Evolutionary conservation across 2,329 filamentous ascomycete genomes (phyloP).

Genomic region (Claviceps digitariae): DNA sequence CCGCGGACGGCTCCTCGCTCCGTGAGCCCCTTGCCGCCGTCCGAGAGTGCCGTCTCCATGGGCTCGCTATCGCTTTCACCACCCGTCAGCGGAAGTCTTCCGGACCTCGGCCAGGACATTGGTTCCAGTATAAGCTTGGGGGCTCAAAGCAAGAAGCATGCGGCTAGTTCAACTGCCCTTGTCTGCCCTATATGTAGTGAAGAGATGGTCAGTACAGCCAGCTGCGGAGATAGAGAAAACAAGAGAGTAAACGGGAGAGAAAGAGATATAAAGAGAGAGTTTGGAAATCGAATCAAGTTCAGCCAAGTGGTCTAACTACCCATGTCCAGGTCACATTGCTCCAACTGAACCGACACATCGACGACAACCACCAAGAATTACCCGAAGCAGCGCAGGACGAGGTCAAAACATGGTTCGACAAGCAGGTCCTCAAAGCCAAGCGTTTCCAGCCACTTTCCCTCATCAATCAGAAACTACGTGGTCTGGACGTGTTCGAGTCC

Average conservation of each 20-base stretch:
- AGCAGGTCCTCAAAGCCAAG: slow-evolving; percentile 85
- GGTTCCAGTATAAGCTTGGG: slow-evolving; percentile 64
- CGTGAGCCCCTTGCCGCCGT: slow-evolving; percentile 38
- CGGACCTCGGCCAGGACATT: slow-evolving; percentile 63
- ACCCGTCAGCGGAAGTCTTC: slow-evolving; percentile 44
- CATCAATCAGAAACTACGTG: slow-evolving; percentile 86
- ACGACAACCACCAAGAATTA: slow-evolving; percentile 81
- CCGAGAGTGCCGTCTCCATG: slow-evolving; percentile 63
- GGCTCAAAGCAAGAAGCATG: slow-evolving; percentile 37
- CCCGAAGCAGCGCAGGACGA: slow-evolving; percentile 83
- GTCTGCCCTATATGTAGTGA: slow-evolving; percentile 97
- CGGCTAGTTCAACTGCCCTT: slow-evolving; percentile 44
- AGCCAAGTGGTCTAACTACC: background rate
- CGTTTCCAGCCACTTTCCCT: slow-evolving; percentile 83
- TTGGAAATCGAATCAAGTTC: too few species aligned
- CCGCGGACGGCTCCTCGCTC: slow-evolving; percentile 25
- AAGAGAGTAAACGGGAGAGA: background rate
- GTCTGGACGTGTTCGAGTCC: slow-evolving; percentile 85
- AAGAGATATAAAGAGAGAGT: background rate
- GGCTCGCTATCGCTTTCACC: slow-evolving; percentile 59
- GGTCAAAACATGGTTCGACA: slow-evolving; percentile 94
- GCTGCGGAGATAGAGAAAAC: background rate
- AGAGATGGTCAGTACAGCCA: slow-evolving; percentile 63
- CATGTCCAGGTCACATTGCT: slow-evolving; percentile 63
- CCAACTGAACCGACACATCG: slow-evolving; percentile 75